Evolutionary conservation across 352 stramenopile genomes (phyloP).

Genomic region (Aphanomyces cochlioides): DNA sequence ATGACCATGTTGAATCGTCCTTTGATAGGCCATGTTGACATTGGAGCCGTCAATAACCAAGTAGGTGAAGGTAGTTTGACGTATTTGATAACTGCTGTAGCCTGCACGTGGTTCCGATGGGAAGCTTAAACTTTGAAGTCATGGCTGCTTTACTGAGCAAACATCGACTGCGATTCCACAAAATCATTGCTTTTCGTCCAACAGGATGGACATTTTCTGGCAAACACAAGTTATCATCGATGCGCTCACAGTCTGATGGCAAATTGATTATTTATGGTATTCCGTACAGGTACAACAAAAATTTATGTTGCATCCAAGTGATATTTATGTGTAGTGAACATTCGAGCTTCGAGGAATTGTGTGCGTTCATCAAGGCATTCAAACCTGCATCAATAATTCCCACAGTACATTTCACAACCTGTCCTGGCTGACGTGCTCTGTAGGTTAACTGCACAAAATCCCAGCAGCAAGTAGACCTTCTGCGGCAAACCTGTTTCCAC

Average conservation of each 20-base stretch:
- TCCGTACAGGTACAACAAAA: constrained; percentile 75
- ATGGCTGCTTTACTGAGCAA: constrained; percentile 57
- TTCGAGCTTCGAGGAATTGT: constrained; percentile 93
- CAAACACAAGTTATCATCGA: constrained; percentile 56
- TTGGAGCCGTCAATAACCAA: constrained; percentile 66
- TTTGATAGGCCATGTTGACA: constrained; percentile 69
- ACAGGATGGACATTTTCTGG: constrained; percentile 89
- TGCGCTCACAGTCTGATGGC: constrained; percentile 71
- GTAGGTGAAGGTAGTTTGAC: constrained; percentile 38
- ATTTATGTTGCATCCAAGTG: not conserved
- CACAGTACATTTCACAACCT: constrained; percentile 44
- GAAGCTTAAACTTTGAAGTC: constrained; percentile 91
- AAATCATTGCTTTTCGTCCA: constrained; percentile 92
- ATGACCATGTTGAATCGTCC: not conserved
- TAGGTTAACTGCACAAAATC: constrained; percentile 72
- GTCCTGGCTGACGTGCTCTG: not conserved
- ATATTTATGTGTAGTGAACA: constrained; percentile 73
- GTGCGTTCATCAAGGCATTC: constrained; percentile 86
- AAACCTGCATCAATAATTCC: constrained; percentile 89
- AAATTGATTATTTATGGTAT: constrained; percentile 90
- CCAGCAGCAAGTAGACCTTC: constrained; percentile 63
- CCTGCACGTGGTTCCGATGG: constrained; percentile 91
- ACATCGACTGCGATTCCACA: constrained; percentile 61
- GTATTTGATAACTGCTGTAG: constrained; percentile 34
- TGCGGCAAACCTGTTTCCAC: constrained; percentile 43